phyloP scores from a whole-genome alignment of 2,329 filamentous ascomycete species.

The Catunica adiposa region DNA sequence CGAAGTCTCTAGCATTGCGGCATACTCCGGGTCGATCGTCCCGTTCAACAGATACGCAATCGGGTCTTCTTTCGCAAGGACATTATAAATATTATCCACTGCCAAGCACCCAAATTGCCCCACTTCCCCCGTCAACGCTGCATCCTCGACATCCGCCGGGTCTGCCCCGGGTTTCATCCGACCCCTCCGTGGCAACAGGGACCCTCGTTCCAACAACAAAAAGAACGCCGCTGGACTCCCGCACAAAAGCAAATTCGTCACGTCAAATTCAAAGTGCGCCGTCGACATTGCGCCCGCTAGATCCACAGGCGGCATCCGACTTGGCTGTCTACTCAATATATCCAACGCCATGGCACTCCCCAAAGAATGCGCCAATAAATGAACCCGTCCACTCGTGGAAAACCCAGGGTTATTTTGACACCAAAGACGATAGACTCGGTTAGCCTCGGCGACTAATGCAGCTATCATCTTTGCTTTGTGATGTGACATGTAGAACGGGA shows the following conservation, averaged over 20 bases:
- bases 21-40: slow-evolving; percentile 67
- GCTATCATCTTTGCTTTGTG: slow-evolving; percentile 91
- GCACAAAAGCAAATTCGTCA: slow-evolving; percentile 71
- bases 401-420: slow-evolving; percentile 87
- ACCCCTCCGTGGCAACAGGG: slow-evolving; percentile 58
- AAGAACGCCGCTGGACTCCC: slow-evolving; percentile 91
- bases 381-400: slow-evolving; percentile 61
- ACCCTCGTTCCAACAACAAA: slow-evolving; percentile 59
- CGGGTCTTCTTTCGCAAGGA: slow-evolving; percentile 54
- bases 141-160: slow-evolving; percentile 37
- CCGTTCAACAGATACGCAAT: slow-evolving; percentile 90
- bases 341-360: slow-evolving; percentile 92
- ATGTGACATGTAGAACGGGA: slow-evolving; percentile 92
- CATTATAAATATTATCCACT: slow-evolving; percentile 92
- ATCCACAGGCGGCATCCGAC: slow-evolving; percentile 38
- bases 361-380: slow-evolving; percentile 83
- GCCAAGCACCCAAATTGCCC: slow-evolving; percentile 80
- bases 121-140: slow-evolving; percentile 54
- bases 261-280: slow-evolving; percentile 76
- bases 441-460: slow-evolving; percentile 77
- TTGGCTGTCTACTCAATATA: slow-evolving; percentile 79
- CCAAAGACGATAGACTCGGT: slow-evolving; percentile 90
- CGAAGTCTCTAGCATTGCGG: slow-evolving; percentile 57
- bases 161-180: slow-evolving; percentile 61
- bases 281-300: slow-evolving; percentile 27